phyloP scores from a whole-genome alignment of 106 monocot species.

The Allium cepa region DNA sequence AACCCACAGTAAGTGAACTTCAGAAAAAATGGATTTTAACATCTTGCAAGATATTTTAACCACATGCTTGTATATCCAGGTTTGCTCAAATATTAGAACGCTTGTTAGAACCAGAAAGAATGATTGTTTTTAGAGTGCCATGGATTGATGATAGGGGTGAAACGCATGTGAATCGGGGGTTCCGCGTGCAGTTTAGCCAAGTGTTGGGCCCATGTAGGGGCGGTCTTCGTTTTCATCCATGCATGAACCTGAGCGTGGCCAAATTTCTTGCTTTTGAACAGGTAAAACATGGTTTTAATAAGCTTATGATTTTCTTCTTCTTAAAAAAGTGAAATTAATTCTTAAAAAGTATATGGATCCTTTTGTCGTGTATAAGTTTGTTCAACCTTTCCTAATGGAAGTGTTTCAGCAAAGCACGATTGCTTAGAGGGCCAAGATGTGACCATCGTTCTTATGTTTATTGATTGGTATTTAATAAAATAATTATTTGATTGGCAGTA shows the following conservation, averaged over 20 bases:
- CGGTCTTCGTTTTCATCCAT: conserved; percentile 93
- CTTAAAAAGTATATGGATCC: too few species aligned
- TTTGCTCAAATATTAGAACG: conserved; percentile 87
- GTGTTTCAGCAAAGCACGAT: too few species aligned
- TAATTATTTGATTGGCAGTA: too few species aligned
- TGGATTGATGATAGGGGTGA: conserved; percentile 99
- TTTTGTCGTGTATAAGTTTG: too few species aligned
- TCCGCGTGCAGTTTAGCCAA: conserved; percentile 95
- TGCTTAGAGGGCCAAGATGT: too few species aligned
- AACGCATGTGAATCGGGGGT: conserved; percentile 92
- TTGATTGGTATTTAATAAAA: too few species aligned
- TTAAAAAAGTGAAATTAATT: too few species aligned
- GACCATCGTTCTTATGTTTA: too few species aligned
- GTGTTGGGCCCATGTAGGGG: conserved; percentile 93
- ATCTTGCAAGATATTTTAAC: not conserved
- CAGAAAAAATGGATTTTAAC: not conserved
- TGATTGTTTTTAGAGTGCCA: conserved; percentile 85
- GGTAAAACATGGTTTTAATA: conserved; percentile 28
- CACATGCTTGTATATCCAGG: conserved; percentile 32
- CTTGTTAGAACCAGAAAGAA: conserved; percentile 85
- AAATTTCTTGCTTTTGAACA: conserved; percentile 98
- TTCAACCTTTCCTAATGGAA: too few species aligned
- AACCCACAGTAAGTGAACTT: conserved; percentile 81
- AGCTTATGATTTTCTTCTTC: too few species aligned
- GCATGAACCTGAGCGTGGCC: conserved; percentile 85